phyloP scores from a whole-genome alignment of 2,329 filamentous ascomycete species.

The Aspergillus awamori region DNA sequence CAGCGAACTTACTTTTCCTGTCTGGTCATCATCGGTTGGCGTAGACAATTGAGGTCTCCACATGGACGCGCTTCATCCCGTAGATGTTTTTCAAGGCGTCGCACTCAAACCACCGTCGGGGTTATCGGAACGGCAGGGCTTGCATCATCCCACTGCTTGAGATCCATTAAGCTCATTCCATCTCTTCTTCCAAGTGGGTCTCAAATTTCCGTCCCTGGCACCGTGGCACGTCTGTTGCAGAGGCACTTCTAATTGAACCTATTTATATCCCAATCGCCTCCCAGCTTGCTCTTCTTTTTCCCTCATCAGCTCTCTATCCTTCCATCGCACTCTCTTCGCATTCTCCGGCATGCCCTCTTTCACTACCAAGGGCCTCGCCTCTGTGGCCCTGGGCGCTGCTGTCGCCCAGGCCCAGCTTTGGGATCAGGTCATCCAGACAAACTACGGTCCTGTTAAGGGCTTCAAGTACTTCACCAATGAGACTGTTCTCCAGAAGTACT shows the following conservation, averaged over 20 bases:
- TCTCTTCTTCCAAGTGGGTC: background rate
- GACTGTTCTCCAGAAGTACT: conserved; percentile 22
- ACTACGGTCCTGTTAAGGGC: conserved; percentile 24
- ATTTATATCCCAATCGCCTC: background rate
- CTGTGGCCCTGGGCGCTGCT: conserved; percentile 9
- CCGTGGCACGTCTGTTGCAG: background rate
- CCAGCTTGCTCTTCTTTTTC: background rate
- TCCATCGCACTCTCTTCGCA: background rate
- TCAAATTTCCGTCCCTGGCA: background rate
- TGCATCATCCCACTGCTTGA: background rate
- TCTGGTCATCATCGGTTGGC: background rate
- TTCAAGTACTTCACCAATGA: conserved; percentile 26
- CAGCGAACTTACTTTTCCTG: background rate
- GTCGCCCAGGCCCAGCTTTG: conserved; percentile 24
- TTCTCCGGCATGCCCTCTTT: background rate
- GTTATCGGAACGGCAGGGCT: background rate
- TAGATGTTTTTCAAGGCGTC: background rate
- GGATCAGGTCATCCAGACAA: conserved; percentile 22
- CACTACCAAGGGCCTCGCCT: conserved; percentile 10
- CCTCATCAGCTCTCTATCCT: background rate
- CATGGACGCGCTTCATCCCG: background rate
- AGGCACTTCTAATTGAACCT: background rate
- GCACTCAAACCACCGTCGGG: background rate
- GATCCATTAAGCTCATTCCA: background rate
- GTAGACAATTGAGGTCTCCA: background rate